Conservation (phyloP, 306 rosid species). For the Mimosa pudica region DNA sequence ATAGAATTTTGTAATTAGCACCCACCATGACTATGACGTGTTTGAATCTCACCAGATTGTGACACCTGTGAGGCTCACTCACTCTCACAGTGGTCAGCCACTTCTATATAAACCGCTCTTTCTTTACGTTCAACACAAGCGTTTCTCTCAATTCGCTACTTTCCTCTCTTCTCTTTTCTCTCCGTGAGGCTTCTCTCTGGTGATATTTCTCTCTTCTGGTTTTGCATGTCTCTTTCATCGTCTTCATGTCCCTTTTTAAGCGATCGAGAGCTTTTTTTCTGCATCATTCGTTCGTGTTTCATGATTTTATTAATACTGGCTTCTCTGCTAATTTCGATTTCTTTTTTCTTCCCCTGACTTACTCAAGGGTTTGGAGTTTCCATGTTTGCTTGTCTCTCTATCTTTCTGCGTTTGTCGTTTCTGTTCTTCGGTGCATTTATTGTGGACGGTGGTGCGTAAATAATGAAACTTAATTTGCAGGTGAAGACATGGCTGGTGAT, state of each 20-base stretch:
- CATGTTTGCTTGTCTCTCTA: neutral
- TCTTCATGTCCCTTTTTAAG: conserved; percentile 1
- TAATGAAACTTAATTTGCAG: conserved; percentile 18
- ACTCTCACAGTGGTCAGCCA: conserved; percentile 6
- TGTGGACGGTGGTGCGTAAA: neutral
- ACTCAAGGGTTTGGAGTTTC: conserved; percentile 1
- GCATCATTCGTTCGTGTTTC: neutral
- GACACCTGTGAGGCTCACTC: conserved; percentile 24
- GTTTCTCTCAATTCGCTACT: conserved; percentile 3
- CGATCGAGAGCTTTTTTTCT: conserved; percentile 26
- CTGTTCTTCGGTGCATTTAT: neutral
- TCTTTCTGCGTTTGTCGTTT: neutral
- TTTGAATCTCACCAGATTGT: conserved; percentile 11
- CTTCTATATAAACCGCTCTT: neutral
- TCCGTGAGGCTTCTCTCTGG: neutral
- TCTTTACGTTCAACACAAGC: conserved; percentile 9
- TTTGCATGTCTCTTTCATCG: conserved; percentile 43
- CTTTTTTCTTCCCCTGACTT: neutral
- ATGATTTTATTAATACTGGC: neutral
- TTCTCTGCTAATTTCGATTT: conserved; percentile 24
- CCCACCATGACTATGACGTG: neutral
- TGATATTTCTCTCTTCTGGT: conserved; percentile 12
- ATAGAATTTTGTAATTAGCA: no score
- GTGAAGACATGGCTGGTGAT: conserved; percentile 45
- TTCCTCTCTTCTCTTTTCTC: neutral